Percentiles rank a stretch among this genome's conserved stretches.
Evolutionary conservation across 345 rosid genomes (phyloP).

Genomic region (Populus pruinosa): DNA sequence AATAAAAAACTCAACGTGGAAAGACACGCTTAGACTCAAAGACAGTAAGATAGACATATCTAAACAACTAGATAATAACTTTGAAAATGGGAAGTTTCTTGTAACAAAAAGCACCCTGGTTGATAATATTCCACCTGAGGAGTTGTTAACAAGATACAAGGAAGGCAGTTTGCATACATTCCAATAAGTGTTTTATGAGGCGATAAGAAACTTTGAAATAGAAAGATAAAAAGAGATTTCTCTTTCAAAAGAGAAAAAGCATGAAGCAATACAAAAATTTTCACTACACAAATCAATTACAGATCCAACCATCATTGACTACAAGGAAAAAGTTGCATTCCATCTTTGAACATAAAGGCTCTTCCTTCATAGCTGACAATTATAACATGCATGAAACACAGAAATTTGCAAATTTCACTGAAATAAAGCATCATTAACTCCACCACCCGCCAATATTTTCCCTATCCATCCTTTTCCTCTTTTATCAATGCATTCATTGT

Average conservation of each 20-base stretch:
- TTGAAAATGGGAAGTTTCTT: background rate
- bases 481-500: background rate
- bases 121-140: background rate
- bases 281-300: background rate
- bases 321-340: background rate
- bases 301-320: background rate
- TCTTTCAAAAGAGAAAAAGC: background rate
- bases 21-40: too few species aligned
- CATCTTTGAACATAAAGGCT: background rate
- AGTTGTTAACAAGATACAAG: background rate
- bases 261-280: background rate
- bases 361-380: background rate
- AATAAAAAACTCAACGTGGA: background rate
- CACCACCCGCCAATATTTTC: background rate
- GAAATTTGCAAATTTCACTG: background rate
- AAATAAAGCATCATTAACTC: background rate
- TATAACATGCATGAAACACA: background rate
- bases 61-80: background rate
- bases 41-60: too few species aligned
- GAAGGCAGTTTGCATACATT: background rate
- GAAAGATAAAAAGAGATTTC: background rate
- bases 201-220: background rate
- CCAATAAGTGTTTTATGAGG: background rate
- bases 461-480: background rate
- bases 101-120: background rate